Evolutionary conservation across 768 basidiomycete genomes (phyloP), one percentile per base, ranked within the genome.

Genomic region (Hygrocybe coccinea): DNA sequence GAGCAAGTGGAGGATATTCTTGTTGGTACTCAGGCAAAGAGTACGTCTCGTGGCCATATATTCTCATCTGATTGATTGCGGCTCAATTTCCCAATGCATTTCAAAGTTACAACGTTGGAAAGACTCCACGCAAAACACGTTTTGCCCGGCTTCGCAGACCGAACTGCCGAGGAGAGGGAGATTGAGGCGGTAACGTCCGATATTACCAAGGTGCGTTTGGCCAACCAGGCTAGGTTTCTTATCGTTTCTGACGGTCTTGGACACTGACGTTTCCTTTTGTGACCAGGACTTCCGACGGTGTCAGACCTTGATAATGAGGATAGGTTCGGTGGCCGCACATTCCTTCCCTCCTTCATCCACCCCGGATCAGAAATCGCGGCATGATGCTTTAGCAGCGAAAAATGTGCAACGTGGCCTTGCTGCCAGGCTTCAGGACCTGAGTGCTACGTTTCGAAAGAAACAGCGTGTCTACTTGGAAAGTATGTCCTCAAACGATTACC

Each of bases 391-490:
- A 38, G 82, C 93, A 1, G 88, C 91, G 34, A 90, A 89, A 75
- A 98, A 99, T 68, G 91, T 97, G 19, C 97, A 98, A 70, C 84
- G 93, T 39, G 94, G 86, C 19, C 82, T 99, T 52, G 97, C 97
- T n/a, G 92, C 90, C 36, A 93, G 93, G 69, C 84, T 97, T 11
- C 97, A 98, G 74, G 91, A 93, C 63, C 78, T 94, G 51, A 95
- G 92, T 64, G 88, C 87, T 19, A 77, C 85, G 11, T 97, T 99
- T 68, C 83, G 97, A 59, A 97, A 97, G 79, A 98, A 95, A 76
- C 97, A 99, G 72, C 86, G 92, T 57, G 89, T 95, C 33, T 98
- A 97, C 71, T 89, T 99, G 89, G 89, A 97, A 74, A 95, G 97
- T 95, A 68, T 72, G 95, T 80, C 54, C 37, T 49, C 47, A 55